Conservation (phyloP, 192 early-diverging fungal species). For the Chytriomyces confervae region DNA sequence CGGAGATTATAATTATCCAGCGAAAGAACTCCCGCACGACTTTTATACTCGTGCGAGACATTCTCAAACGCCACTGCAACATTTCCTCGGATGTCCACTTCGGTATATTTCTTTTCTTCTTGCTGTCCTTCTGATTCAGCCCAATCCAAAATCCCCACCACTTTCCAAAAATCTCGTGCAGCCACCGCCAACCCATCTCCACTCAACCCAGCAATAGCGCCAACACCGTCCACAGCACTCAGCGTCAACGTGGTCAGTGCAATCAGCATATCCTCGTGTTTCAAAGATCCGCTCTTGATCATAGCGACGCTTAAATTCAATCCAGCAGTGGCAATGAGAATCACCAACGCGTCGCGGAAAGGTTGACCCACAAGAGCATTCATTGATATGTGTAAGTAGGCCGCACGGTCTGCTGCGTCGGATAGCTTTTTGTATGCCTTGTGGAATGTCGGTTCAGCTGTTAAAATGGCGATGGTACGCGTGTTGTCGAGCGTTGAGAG, state of each 20-base stretch:
- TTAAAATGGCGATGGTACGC: background rate
- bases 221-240: constrained; percentile 8
- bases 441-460: background rate
- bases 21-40: background rate
- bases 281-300: background rate
- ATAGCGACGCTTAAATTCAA: background rate
- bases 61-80: background rate
- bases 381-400: background rate
- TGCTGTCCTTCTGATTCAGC: too few relatives aligned
- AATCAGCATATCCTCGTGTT: constrained; percentile 7
- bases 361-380: background rate
- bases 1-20: constrained; percentile 15
- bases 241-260: constrained; percentile 8
- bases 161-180: constrained; percentile 15
- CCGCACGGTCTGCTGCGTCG: background rate
- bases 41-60: background rate
- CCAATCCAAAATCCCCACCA: constrained; percentile 4
- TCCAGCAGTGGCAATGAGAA: constrained; percentile 22
- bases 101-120: background rate
- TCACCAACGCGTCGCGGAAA: background rate
- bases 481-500: background rate
- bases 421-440: background rate
- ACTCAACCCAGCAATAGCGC: background rate
- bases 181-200: background rate
- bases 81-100: background rate